Base-by-base conservation (phyloP, 2,329 filamentous ascomycete species). In the Nannizzia gypsea region DNA sequence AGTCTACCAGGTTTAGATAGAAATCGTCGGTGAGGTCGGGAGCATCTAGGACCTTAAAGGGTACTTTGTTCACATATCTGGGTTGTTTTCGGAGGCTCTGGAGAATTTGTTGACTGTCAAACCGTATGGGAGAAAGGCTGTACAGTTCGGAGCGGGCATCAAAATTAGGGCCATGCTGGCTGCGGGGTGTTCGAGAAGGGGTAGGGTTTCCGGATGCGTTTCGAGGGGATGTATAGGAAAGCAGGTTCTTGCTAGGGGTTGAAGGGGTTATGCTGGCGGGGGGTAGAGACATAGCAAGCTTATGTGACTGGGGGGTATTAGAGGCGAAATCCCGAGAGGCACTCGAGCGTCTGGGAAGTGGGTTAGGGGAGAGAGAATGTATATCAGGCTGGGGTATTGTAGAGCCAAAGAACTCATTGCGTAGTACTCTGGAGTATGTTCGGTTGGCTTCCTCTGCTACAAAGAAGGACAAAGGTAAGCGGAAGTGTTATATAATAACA, bases 21-120 rank as follows among this genome's bases (percentile, higher is more conserved):
- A 97, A 99, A 70, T 99, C 93, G 69, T 99, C 93, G 28, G 92
- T 91, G 52, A 99, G 77, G 70, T 97, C 93, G 1, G 93, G 93
- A 0, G 93, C 93, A 76, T 99, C 93, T 8, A 99, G 80, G 1
- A 99, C 93, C 74, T 99, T 99, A 75, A 95, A 99, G 0, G 93
- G 93, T 0, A 97, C 92, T 72, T 97, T 97, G 73, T 89, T 92
- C 20, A 99, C 90, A 31, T 89, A 87, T 65, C 93, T 81, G 1
- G 92, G 90, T 64, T 93, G 89, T 67, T 93, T 89, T 63, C 91
- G 83, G 1, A 92, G 91, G 59, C 89, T 95, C 13, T 97, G 81
- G 0, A 99, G 82, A 81, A 99, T 95, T 61, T 90, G 88, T 69
- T 97, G 93, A 67, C 90, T 96, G 60, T 88, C 89, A 67, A 91